Base-by-base conservation (phyloP, 257 asterid species). In the Perilla frutescens region DNA sequence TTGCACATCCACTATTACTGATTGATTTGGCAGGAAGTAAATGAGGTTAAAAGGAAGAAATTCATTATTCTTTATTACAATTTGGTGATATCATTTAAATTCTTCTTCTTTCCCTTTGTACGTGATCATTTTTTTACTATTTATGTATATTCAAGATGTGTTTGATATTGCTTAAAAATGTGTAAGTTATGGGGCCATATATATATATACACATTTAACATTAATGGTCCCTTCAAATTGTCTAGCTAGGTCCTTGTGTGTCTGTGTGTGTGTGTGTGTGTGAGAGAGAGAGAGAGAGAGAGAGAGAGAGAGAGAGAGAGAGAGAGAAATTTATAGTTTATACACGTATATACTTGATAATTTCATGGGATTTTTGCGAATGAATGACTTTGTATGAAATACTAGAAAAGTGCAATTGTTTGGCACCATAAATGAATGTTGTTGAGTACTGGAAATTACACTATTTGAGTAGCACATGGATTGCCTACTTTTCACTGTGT, bases 1-100 rank as follows among this genome's bases (percentile, higher is more conserved):
- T 34, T 34, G 11, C 43, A 62, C 49, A 34, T 55, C 45, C 51
- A 70, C 41, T 55, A 41, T 58, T 49, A 32, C 62, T 72, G 58
- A 68, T 61, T 67, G 53, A 64, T 58, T 49, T 32, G 62, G 12
- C 13, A 40, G 4, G 20, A 20, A 49, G 5, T 49, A 44, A 57
- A 26, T 34, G 63, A 45, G 75, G 43, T 32, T 58, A 37, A 5
- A 4, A 60, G 37, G 10, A 76, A 32, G 45, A 40, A 65, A 47
- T 32, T 31, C 65, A 51, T n/a, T 31, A 15, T 72, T 60, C 12
- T 44, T 74, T 45, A 14, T 1, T 6, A 43, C 48, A 43, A 43
- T 43, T 43, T 43, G 48, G 48, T 43, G 48, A 7, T 43, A 6
- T 7, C 48, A 43, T 43, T 43, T 43, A 7, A 43, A 6, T 43